Percentiles rank a stretch among this genome's conserved stretches.
phyloP scores from a whole-genome alignment of 768 basidiomycete species.

The Galerina sulciceps region DNA sequence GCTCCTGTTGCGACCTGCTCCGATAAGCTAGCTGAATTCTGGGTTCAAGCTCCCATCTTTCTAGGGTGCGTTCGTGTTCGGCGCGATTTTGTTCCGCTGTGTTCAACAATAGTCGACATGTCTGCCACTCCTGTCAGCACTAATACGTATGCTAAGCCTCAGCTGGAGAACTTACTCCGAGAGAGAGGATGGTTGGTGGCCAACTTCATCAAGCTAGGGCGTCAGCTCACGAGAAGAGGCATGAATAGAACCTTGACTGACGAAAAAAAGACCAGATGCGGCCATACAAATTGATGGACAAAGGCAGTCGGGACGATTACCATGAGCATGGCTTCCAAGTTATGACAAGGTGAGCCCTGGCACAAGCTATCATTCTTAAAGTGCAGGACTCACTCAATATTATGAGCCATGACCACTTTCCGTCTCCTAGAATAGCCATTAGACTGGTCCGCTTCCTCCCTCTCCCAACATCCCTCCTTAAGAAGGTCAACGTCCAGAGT shows the following conservation, averaged over 20 bases:
- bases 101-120: slow-evolving; percentile 3
- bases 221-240: not conserved
- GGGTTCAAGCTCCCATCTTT: too few species aligned
- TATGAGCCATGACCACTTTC: slow-evolving; percentile 7
- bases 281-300: not conserved
- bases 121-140: not conserved
- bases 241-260: not conserved
- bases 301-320: not conserved
- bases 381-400: not conserved
- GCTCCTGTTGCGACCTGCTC: too few species aligned
- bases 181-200: slow-evolving; percentile 11
- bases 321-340: not conserved
- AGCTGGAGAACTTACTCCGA: slow-evolving; percentile 10
- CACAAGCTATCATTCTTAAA: not conserved
- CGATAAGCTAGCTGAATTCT: too few species aligned
- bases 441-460: not conserved
- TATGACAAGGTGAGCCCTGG: not conserved
- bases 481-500: not conserved
- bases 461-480: not conserved
- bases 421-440: not conserved
- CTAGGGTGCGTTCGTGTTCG: not conserved
- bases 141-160: not conserved
- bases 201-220: slow-evolving; percentile 2
- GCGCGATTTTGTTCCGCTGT: not conserved
- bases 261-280: slow-evolving; percentile 11